A percentile compares a stretch with the other conserved stretches of the same genome.
phyloP scores from a whole-genome alignment of 257 asterid species.

The Verbascum thapsus region DNA sequence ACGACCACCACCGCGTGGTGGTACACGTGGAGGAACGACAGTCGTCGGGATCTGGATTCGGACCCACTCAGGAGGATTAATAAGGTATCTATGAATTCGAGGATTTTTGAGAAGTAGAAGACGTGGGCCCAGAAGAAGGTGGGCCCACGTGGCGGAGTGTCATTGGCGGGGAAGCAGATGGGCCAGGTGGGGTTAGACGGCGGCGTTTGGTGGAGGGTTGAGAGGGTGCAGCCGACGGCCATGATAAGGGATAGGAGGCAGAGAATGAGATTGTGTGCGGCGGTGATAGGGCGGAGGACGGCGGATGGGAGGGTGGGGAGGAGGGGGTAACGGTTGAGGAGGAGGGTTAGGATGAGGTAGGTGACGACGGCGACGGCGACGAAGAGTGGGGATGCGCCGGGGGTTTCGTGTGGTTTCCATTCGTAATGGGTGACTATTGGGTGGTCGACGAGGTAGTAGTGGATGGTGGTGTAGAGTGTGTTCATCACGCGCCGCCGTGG shows the following conservation, averaged over 20 bases:
- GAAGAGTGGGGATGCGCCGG: conserved; percentile 66
- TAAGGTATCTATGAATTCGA: conserved; percentile 79
- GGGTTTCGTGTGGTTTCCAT: conserved; percentile 61
- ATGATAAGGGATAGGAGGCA: conserved; percentile 69
- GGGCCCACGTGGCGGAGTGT: conserved; percentile 65
- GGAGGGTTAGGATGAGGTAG: conserved; percentile 65
- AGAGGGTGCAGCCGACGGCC: conserved; percentile 77
- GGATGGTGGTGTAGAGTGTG: conserved; percentile 38
- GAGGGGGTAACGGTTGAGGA: conserved; percentile 44
- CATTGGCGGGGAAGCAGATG: conserved; percentile 70
- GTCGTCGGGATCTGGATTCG: conserved; percentile 45
- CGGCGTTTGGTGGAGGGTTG: conserved; percentile 69
- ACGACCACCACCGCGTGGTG: conserved; percentile 85
- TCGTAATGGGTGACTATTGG: conserved; percentile 60
- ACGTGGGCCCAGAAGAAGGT: conserved; percentile 91
- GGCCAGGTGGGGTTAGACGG: conserved; percentile 54
- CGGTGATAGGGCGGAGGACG: conserved; percentile 71
- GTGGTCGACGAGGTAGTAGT: conserved; percentile 69
- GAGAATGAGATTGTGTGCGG: conserved; percentile 74
- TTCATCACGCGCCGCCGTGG: conserved; percentile 66
- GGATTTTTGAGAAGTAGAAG: conserved; percentile 78
- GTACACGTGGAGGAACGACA: conserved; percentile 91
- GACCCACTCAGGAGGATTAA: conserved; percentile 60
- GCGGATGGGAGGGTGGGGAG: conserved; percentile 47
- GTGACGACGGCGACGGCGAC: conserved; percentile 55